These are phyloP conservation scores for Psilocybe cyanescens DNA, from an alignment of 768 basidiomycete species.

Conservation along the genomic window DNA sequence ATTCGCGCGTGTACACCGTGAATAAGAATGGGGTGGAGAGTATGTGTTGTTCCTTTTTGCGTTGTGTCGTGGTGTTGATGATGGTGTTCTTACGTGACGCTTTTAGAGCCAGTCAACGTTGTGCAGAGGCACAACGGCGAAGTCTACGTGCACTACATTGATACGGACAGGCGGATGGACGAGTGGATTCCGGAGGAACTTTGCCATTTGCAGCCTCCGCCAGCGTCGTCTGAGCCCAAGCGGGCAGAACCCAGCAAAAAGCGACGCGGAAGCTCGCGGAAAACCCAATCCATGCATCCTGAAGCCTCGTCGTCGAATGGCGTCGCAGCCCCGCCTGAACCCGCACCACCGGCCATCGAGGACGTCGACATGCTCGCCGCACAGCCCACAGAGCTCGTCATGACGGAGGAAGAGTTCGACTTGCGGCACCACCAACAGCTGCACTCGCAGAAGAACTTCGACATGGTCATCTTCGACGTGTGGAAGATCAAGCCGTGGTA, in stretches of 20 bases:
- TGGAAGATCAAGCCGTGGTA: conserved; percentile 92
- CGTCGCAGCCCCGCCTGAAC: conserved; percentile 3
- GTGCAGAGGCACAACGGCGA: conserved; percentile 53
- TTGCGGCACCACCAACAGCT: conserved; percentile 69
- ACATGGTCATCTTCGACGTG: conserved; percentile 81
- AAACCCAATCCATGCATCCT: background rate
- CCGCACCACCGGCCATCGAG: background rate
- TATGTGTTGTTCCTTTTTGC: conserved; percentile 18
- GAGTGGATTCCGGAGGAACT: conserved; percentile 65
- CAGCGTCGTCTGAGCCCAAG: conserved; percentile 3
- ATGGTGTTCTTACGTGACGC: background rate
- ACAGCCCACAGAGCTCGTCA: conserved; percentile 32
- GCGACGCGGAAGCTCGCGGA: background rate
- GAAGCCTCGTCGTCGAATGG: conserved; percentile 20
- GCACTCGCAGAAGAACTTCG: conserved; percentile 80
- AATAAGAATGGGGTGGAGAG: conserved; percentile 36
- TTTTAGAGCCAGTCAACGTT: conserved; percentile 51
- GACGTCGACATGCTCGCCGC: conserved; percentile 19
- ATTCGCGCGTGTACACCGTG: conserved; percentile 34
- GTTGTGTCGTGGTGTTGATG: conserved; percentile 2
- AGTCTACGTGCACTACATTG: conserved; percentile 74
- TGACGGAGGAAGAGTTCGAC: conserved; percentile 76
- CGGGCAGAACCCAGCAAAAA: background rate
- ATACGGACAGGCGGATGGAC: conserved; percentile 73
- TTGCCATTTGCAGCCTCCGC: conserved; percentile 35